A percentile compares a stretch with the other conserved stretches of the same genome.
Conservation (phyloP, 2,329 filamentous ascomycete genomes). For the Macroventuria anomochaeta region DNA sequence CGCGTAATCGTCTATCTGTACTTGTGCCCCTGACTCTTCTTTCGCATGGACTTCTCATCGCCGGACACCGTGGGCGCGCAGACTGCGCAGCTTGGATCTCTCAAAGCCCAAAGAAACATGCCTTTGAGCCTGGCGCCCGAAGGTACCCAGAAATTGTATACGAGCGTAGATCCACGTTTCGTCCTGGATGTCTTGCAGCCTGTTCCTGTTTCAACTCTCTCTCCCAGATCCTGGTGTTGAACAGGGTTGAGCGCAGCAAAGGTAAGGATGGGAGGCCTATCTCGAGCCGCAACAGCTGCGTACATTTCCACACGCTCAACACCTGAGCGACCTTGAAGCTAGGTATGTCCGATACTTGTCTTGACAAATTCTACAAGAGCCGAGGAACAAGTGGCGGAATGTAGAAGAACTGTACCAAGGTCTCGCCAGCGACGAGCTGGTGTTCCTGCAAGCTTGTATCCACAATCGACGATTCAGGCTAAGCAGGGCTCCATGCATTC, state of each 20-base stretch:
- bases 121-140: not conserved
- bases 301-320: not conserved
- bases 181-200: not conserved
- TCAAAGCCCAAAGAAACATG: not conserved
- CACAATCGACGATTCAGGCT: conserved; percentile 9
- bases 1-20: not conserved
- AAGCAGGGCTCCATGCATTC: not conserved
- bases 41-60: not conserved
- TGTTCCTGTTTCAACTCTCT: conserved; percentile 12
- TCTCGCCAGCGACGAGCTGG: conserved; percentile 2
- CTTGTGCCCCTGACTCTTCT: conserved; percentile 1
- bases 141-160: not conserved
- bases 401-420: conserved; percentile 2
- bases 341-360: not conserved
- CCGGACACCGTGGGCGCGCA: not conserved
- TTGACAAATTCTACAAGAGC: conserved; percentile 5
- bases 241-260: conserved; percentile 5
- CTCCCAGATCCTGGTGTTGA: conserved; percentile 5
- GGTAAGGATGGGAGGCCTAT: not conserved
- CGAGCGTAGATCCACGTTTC: conserved; percentile 5
- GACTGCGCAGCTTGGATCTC: not conserved
- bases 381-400: not conserved
- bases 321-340: not conserved
- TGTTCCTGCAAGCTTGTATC: conserved; percentile 1
- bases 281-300: not conserved